Evolutionary conservation across 176 grass and related monocot genomes (phyloP), one percentile per base, ranked within the genome.

Genomic region (Bonia amplexicaulis): DNA sequence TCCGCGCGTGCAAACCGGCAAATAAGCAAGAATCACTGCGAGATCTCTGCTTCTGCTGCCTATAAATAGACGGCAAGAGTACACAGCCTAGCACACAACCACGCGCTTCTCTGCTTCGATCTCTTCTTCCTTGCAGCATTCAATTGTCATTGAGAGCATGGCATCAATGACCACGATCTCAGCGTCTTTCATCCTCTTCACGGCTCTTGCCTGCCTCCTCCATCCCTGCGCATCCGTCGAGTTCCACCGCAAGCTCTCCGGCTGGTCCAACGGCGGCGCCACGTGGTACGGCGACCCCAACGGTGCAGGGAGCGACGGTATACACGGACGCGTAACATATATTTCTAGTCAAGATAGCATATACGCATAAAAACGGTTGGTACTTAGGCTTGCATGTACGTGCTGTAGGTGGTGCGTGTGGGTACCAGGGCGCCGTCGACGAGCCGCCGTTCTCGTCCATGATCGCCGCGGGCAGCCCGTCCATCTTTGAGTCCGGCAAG

Each of bases 291-390:
- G 90, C 16, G 19, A 72, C 1, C 52, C 90, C 26, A 61, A 49
- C 42, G 90, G 94, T 19, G 90, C 90, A 0, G 94, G 94, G n/a
- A 92, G 70, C 60, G 92, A 97, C 33, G 92, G 94, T 97, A 76
- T 10, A 39, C 16, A 61, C 5, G n/a, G 17, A 26, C 39, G 63
- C 74, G 2, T 25, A 49, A 10, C 27, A 53, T 47, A 12, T 47
- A 33, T 6, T 23, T 42, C 11, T 2, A 60, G 74, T 17, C 9
- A 22, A 41, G 48, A 15, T 19, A 54, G 46, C 26, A 11, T 6
- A 54, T 16, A 31, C 22, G 13, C n/a, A 75, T 1, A 17, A 40
- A 62, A 5, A 81, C 1, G 26, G 7, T 13, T 71, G 14, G 23
- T 49, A 25, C 55, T 69, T 22, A 89, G 59, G 14, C 1, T 1